Percentiles rank a stretch among this genome's conserved stretches.
Evolutionary conservation across 106 monocot genomes (phyloP).

Genomic region (Hemerocallis citrina): DNA sequence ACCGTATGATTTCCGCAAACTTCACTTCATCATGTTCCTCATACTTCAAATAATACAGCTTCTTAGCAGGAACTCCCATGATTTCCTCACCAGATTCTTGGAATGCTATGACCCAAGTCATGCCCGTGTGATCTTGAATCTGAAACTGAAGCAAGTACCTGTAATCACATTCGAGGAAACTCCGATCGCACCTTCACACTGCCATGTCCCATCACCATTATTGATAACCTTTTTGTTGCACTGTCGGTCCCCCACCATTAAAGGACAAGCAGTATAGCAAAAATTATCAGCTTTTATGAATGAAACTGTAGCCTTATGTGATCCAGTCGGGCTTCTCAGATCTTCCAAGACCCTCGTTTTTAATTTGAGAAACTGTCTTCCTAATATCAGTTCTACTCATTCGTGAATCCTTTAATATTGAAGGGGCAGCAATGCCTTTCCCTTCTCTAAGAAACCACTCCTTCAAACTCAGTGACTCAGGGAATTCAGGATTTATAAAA

Average conservation of each 20-base stretch:
- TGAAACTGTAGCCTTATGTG: constrained; percentile 54
- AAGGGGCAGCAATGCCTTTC: constrained; percentile 33
- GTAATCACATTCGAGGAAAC: constrained; percentile 74
- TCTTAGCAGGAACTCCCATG: constrained; percentile 57
- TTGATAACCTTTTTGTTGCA: constrained; percentile 89
- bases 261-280: constrained; percentile 81
- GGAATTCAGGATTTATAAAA: constrained; percentile 74
- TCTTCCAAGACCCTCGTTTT: constrained; percentile 79
- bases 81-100: constrained; percentile 80
- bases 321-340: constrained; percentile 84
- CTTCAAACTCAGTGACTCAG: constrained; percentile 40
- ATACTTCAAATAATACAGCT: constrained; percentile 52
- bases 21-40: constrained; percentile 72
- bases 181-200: constrained; percentile 76
- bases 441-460: constrained; percentile 77
- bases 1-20: constrained; percentile 57
- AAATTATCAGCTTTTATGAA: constrained; percentile 67
- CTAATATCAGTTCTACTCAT: constrained; percentile 51
- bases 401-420: constrained; percentile 47
- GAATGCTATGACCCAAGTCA: constrained; percentile 76
- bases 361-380: constrained; percentile 72
- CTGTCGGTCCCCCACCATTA: constrained; percentile 47
- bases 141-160: constrained; percentile 68
- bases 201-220: constrained; percentile 91
- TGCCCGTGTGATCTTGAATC: constrained; percentile 83